phyloP scores from a whole-genome alignment of 176 grass and related monocot genomes.

The Oryza coarctata region DNA sequence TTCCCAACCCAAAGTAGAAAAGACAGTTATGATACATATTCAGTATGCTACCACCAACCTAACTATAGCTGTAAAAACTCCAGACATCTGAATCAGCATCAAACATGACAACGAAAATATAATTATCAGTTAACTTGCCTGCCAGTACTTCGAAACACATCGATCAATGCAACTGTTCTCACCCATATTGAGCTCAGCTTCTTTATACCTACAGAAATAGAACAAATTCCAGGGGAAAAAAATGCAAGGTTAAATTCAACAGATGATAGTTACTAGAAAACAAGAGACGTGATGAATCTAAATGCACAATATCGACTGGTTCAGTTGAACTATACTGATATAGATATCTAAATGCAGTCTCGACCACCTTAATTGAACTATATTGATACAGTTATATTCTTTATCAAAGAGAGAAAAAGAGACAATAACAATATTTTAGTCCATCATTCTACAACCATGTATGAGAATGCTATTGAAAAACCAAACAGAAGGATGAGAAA shows the following conservation, averaged over 20 bases:
- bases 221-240: background rate
- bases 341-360: no score
- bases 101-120: slow-evolving; percentile 7
- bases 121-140: slow-evolving; percentile 48
- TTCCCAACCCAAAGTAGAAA: background rate
- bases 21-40: background rate
- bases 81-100: background rate
- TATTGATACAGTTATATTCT: background rate
- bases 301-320: background rate
- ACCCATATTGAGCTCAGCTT: slow-evolving; percentile 95
- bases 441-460: background rate
- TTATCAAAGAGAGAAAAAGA: background rate
- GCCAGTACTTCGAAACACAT: slow-evolving; percentile 96
- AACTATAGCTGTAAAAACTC: background rate
- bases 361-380: no score
- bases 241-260: background rate
- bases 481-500: background rate
- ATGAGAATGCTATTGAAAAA: background rate
- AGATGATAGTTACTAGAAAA: slow-evolving; percentile 12
- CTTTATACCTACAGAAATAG: slow-evolving; percentile 72
- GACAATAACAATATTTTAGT: background rate
- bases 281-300: background rate
- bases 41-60: background rate
- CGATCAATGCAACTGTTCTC: slow-evolving; percentile 99
- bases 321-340: background rate